Evolutionary conservation across 352 stramenopile genomes (phyloP).

Genomic region (Hyaloperonospora brassicae): DNA sequence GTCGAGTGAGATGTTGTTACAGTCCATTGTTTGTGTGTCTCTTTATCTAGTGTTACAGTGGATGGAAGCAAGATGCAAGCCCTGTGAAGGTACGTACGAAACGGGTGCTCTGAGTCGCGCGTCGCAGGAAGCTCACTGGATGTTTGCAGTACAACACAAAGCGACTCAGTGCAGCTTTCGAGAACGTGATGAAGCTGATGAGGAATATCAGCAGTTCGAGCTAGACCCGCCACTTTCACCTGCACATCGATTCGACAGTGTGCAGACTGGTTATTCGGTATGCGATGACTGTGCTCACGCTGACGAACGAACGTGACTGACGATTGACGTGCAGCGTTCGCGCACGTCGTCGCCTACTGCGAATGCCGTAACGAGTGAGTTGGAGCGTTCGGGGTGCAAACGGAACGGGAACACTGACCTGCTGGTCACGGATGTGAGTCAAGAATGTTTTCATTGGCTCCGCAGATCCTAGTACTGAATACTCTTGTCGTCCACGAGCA

Average conservation of each 20-base stretch:
- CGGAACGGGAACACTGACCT: background rate
- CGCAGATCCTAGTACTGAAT: conserved; percentile 4
- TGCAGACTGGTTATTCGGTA: conserved; percentile 5
- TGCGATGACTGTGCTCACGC: conserved; percentile 1
- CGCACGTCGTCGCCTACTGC: background rate
- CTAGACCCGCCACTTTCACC: conserved; percentile 12
- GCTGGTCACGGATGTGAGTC: conserved; percentile 3
- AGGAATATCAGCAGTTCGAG: conserved; percentile 9
- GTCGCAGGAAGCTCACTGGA: background rate
- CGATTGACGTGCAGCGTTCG: conserved; percentile 6
- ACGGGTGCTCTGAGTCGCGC: background rate
- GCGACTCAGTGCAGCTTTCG: conserved; percentile 24
- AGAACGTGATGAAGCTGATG: conserved; percentile 5
- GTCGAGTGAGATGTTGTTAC: conserved; percentile 1
- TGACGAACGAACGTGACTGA: background rate
- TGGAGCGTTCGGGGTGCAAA: background rate
- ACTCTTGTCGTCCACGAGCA: background rate
- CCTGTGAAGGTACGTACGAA: conserved; percentile 10
- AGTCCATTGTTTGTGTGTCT: background rate
- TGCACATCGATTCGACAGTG: background rate
- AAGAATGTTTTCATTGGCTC: background rate
- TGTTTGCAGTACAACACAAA: conserved; percentile 21
- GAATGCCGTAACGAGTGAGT: background rate
- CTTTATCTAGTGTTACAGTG: conserved; percentile 22
- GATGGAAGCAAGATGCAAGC: conserved; percentile 20